Base-by-base conservation (phyloP, 2,329 filamentous ascomycete genomes). In the Chaetomiaceae sp. region DNA sequence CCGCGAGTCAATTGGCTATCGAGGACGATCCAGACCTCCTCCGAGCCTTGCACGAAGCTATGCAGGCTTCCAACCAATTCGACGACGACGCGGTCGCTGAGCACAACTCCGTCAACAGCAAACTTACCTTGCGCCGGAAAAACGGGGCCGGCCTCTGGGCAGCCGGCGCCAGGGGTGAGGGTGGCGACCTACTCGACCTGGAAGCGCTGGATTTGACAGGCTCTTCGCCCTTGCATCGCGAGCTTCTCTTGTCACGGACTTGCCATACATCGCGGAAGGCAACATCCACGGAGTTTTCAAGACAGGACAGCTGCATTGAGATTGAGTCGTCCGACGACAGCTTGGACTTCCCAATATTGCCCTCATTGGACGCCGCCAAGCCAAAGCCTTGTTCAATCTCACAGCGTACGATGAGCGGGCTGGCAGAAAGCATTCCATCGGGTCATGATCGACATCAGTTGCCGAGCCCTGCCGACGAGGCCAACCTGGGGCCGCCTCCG, bases 1-100 rank as follows among this genome's bases (percentile, higher is more conserved):
- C 88, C 0, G 90, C 85, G 1, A 94, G 88, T 62, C 88, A 95
- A 62, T 68, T 95, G 19, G 84, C 83, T 12, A 69, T 75, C 45
- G 85, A 88, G 47, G 79, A 88, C 29, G 86, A 84, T 0, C 84
- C 85, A 0, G 76, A 75, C 0, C 74, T 82, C 19, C 63, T 86
- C 14, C 73, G 75, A 24, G 76, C 85, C 37, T 64, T 86, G 17
- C 79, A 86, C 43, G 60, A 70, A 43, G 82, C 81, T 1, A 74
- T 86, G 52, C 73, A 72, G 51, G 70, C 69, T 30, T 86, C 83
- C 0, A 83, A 79, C 47, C 57, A 67, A 38, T 47, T 62, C 1
- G 56, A 64, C 14, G 61, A 66, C 3, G 62, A 72, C 36, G 62
- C 68, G 1, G 71, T 73, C 38, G 60, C 50, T 29, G 70, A 24